Conservation (phyloP, 495 filamentous ascomycete species). For the Daldinia grandis region DNA sequence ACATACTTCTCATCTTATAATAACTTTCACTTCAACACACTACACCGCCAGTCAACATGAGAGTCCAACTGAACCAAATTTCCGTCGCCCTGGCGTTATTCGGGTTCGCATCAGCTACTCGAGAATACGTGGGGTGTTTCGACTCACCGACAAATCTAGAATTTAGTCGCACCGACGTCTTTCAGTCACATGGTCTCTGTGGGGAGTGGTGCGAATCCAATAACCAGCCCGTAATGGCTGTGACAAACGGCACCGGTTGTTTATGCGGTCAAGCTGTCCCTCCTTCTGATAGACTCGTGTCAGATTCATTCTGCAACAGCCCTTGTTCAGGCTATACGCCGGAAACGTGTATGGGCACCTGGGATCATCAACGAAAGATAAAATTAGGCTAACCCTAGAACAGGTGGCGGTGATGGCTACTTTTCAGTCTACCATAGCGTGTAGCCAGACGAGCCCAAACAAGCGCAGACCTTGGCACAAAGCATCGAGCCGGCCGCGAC, state of each 20-base stretch:
- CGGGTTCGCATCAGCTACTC: background rate
- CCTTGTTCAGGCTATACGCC: constrained; percentile 15
- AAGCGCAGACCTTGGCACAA: background rate
- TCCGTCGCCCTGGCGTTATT: constrained; percentile 1
- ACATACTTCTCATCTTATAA: background rate
- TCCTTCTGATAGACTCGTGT: background rate
- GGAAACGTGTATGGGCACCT: constrained; percentile 16
- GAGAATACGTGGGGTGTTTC: constrained; percentile 24
- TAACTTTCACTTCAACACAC: background rate
- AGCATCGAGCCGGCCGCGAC: background rate
- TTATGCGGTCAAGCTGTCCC: constrained; percentile 16
- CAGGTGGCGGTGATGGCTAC: constrained; percentile 29
- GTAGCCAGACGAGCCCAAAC: background rate
- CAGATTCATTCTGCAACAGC: constrained; percentile 14
- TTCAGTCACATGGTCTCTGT: constrained; percentile 19
- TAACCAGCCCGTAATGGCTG: constrained; percentile 1
- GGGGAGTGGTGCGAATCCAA: background rate
- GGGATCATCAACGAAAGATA: background rate
- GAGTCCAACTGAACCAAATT: background rate
- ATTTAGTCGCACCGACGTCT: constrained; percentile 3
- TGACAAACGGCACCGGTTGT: constrained; percentile 29
- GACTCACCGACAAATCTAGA: background rate
- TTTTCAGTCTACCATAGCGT: constrained; percentile 20
- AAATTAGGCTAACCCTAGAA: background rate
- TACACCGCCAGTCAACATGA: constrained; percentile 13